Evolutionary conservation across 1,139 yeast genomes (phyloP), one percentile per base, ranked within the genome.

Genomic region (Williopsis jadinii): DNA sequence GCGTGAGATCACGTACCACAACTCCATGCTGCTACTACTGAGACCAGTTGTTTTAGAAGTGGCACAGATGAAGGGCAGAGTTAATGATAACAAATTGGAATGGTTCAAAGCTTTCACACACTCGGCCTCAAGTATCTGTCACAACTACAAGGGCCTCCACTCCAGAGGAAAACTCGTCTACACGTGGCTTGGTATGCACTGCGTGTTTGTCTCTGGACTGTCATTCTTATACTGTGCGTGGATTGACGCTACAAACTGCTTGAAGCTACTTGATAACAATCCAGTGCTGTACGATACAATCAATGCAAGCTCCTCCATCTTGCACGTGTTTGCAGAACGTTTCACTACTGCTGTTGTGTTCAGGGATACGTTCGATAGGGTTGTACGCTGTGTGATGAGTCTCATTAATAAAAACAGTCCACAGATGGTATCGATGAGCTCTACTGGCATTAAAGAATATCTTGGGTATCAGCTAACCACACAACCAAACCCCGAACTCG

Each of bases 71-170:
- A 52, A 52, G 34, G 36, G 40, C 13, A 37, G 48, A 3, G 43
- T 57, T 6, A 35, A 54, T 6, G 46, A 50, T 14, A 41, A 54
- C 13, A 40, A 49, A 14, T 27, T 58, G 2, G 61, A 59, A 37
- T 60, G 64, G 64, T 60, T 59, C 40, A 56, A 55, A 34, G 55
- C 57, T 1, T 59, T 58, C 35, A 51, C 62, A 2, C 56, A 56
- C 30, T 53, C 60, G 24, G 54, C 63, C 1, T 54, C 61, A 2
- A 56, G 57, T 1, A 45, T 58, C 12, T 57, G 62, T 28, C 42
- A 54, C 33, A 55, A 52, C 40, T 59, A 58, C 40, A 57, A 56
- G 37, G 53, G 46, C 11, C 47, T 58, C 33, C 54, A 58, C 32
- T 34, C 54, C 3, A 51, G 47, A 27, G 53, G 53, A 8, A 53